phyloP scores from a whole-genome alignment of 805 yeast species.

The Ogataea henricii region DNA sequence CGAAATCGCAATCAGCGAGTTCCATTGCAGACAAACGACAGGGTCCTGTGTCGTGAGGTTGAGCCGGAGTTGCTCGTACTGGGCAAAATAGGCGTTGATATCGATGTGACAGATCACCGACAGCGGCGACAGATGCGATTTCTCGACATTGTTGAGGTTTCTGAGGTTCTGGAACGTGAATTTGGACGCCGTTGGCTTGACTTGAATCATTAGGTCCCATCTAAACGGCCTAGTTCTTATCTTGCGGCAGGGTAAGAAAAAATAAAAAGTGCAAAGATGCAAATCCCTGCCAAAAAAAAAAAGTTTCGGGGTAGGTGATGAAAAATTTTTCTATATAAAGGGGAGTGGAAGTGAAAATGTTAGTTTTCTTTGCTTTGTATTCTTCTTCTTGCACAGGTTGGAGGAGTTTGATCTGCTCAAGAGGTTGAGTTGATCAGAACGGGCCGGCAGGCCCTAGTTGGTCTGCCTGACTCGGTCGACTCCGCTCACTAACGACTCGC shows the following conservation, averaged over 20 bases:
- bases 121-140: constrained; percentile 64
- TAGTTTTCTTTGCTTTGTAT: not conserved
- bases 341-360: not conserved
- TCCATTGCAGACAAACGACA: constrained; percentile 94
- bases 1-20: constrained; percentile 82
- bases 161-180: constrained; percentile 52
- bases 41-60: constrained; percentile 70
- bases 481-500: too few species aligned
- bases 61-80: constrained; percentile 80
- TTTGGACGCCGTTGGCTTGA: constrained; percentile 33
- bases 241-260: constrained; percentile 5
- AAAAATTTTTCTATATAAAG: not conserved
- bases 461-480: too few species aligned
- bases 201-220: not conserved
- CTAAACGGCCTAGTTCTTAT: not conserved
- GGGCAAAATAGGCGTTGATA: constrained; percentile 94
- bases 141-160: constrained; percentile 46
- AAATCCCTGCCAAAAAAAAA: constrained; percentile 3
- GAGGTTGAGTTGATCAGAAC: too few species aligned
- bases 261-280: not conserved
- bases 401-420: not conserved
- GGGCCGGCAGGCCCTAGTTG: too few species aligned
- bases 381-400: not conserved
- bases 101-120: constrained; percentile 85
- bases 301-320: not conserved